phyloP scores from a whole-genome alignment of 1,139 yeast genomes.

The Candida sojae region DNA sequence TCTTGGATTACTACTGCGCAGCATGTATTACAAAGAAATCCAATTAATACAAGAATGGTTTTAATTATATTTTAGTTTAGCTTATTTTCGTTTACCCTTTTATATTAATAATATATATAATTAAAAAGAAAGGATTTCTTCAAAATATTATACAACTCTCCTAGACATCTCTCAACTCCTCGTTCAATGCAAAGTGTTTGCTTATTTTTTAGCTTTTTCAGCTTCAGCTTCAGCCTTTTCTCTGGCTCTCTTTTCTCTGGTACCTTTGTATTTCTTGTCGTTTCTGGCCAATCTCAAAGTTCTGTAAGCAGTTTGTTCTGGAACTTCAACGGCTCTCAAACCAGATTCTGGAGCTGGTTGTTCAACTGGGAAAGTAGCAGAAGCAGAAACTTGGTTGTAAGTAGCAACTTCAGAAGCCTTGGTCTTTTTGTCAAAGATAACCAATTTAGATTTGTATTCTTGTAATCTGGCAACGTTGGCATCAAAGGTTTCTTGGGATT shows the following conservation, averaged over 20 bases:
- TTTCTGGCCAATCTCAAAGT: constrained; percentile 95
- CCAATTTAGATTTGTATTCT: constrained; percentile 95
- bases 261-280: constrained; percentile 90
- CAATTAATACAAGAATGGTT: not conserved
- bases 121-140: constrained; percentile 8
- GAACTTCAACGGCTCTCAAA: constrained; percentile 88
- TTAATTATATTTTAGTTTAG: not conserved
- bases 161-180: constrained; percentile 5
- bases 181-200: constrained; percentile 10
- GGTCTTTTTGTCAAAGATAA: constrained; percentile 90
- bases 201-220: constrained; percentile 91
- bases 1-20: too few relatives aligned
- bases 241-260: constrained; percentile 95
- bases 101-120: constrained; percentile 10
- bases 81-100: constrained; percentile 6
- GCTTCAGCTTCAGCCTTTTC: constrained; percentile 99
- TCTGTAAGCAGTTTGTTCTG: constrained; percentile 90
- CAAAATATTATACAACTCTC: constrained; percentile 10
- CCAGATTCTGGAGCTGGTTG: constrained; percentile 72
- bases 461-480: constrained; percentile 94
- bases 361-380: constrained; percentile 89
- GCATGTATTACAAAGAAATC: too few relatives aligned
- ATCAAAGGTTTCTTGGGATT: constrained; percentile 93
- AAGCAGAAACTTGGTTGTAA: constrained; percentile 75
- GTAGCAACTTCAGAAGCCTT: constrained; percentile 68